These are phyloP conservation scores for Corchorus capsularis DNA, from an alignment of 345 rosid genomes.

Conservation along the genomic window DNA sequence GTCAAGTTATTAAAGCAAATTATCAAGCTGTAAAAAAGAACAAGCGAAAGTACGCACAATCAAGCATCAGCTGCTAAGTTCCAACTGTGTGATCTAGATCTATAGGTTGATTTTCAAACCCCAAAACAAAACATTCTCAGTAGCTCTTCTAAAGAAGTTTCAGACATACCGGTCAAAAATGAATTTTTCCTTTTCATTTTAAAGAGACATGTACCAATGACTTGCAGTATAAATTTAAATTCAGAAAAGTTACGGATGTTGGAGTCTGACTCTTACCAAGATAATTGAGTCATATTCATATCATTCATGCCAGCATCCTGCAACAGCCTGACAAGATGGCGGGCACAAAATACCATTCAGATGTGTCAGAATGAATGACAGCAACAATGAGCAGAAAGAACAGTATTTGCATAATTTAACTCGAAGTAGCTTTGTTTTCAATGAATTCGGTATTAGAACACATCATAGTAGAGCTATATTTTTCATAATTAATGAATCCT, in stretches of 20 bases:
- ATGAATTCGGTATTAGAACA: neutral
- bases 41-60: neutral
- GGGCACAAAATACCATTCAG: conserved; percentile 8
- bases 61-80: neutral
- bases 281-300: conserved; percentile 64
- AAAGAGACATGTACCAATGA: too few relatives aligned
- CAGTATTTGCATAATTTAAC: neutral
- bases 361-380: neutral
- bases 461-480: neutral
- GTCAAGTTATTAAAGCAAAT: neutral
- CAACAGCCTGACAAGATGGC: conserved; percentile 58
- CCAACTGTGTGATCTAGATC: neutral
- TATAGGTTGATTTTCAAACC: neutral
- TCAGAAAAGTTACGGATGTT: neutral
- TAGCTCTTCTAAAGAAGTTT: neutral
- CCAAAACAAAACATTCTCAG: neutral
- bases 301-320: conserved; percentile 83
- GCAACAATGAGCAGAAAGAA: neutral
- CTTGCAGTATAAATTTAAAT: neutral
- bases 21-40: neutral
- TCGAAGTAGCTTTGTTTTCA: neutral
- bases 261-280: conserved; percentile 56
- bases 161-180: neutral
- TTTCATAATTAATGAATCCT: neutral
- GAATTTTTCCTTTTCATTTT: neutral